Evolutionary conservation across 192 early-diverging fungal genomes (phyloP).

Genomic region (Coemansia sp.): DNA sequence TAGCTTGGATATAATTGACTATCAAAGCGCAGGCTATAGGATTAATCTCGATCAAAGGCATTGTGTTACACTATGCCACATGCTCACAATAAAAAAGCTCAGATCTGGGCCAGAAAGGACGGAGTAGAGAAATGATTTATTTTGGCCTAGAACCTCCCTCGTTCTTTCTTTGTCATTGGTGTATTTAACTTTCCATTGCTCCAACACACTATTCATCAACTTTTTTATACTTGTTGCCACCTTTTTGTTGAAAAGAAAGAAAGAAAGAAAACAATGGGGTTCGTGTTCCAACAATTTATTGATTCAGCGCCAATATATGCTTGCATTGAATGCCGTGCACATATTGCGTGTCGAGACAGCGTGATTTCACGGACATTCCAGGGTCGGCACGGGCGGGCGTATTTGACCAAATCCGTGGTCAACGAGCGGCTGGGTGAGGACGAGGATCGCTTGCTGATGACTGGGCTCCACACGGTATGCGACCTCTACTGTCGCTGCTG

Average conservation of each 20-base stretch:
- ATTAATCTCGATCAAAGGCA: not conserved
- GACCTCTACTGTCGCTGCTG: constrained; percentile 39
- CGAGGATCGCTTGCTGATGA: constrained; percentile 51
- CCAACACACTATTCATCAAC: too few species aligned
- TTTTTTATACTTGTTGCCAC: too few species aligned
- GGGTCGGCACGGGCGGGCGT: constrained; percentile 40
- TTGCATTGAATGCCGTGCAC: constrained; percentile 28
- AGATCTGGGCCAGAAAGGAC: not conserved
- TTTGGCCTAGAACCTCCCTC: not conserved
- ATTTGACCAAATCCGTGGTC: constrained; percentile 37
- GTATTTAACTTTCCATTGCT: too few species aligned
- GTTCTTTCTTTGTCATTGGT: too few species aligned
- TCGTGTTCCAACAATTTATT: constrained; percentile 40
- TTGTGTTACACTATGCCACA: not conserved
- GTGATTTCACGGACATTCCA: constrained; percentile 47
- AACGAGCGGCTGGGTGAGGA: constrained; percentile 32
- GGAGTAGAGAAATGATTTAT: too few species aligned
- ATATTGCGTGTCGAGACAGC: constrained; percentile 30
- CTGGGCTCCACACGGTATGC: constrained; percentile 48
- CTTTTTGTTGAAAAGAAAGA: not conserved
- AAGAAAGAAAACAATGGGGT: constrained; percentile 25
- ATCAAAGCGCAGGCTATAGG: not conserved
- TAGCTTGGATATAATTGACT: too few species aligned
- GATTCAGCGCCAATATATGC: constrained; percentile 35
- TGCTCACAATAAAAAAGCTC: not conserved